Evolutionary conservation across 441 rosid genomes (phyloP), one percentile per base, ranked within the genome.

Genomic region (Pelargonium citronellum): DNA sequence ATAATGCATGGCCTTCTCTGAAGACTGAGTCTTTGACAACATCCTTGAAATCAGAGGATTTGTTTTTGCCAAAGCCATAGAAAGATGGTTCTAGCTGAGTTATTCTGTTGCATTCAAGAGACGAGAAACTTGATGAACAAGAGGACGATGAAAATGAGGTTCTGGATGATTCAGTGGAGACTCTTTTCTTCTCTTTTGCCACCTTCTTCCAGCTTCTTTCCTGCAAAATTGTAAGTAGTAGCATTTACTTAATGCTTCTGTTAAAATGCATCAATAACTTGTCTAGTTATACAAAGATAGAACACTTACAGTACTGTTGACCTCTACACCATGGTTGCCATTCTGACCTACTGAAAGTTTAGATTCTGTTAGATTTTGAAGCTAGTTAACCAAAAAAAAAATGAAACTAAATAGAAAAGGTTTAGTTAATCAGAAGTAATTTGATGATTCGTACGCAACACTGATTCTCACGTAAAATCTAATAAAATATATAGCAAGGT

Each of bases 71-170:
- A 67, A 77, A 85, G 65, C 73, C 75, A 60, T 69, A 61, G 8
- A 79, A 77, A 5, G 82, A 70, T 64, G 82, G 77, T 67, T 90
- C 89, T 22, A 64, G 72, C 71, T 80, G 92, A 68, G 84, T 75
- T 60, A 89, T 62, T 70, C 77, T 83, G 47, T 78, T 83, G 77
- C 81, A 80, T 66, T 89, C 94, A 5, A 80, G 74, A 37, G 92
- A 89, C 44, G 91, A 86, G 69, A 87, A 80, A 78, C 86, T 89
- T 0, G 96, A 90, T 15, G 98, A 89, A 75, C 91, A 78, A 64
- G 92, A 79, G 64, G 98, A 88, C 68, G 96, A 87, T 20, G 97
- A 88, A 79, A 83, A 81, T 0, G 94, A 83, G 79, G 86, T 84
- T 68, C 87, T 75, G 44, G 98, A 81, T n/a, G 92, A 84, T 79